Conservation (phyloP, 2,329 filamentous ascomycete genomes). For the Ambrosiella xylebori region DNA sequence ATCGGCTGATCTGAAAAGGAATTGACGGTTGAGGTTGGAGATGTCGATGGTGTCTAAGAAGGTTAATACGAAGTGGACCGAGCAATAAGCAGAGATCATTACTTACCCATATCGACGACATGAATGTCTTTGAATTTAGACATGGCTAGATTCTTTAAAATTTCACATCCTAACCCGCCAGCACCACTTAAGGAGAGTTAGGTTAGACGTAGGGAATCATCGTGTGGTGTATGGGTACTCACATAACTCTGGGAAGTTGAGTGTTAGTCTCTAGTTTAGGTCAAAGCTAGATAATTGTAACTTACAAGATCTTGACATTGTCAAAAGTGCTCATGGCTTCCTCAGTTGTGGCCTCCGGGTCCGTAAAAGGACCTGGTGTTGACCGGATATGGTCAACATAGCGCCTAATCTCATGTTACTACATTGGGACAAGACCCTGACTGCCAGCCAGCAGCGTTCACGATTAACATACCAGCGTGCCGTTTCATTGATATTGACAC, state of each 20-base stretch:
- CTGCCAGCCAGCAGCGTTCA: not conserved
- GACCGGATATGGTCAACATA: conserved; percentile 69
- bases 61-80: conserved; percentile 5
- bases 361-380: conserved; percentile 64
- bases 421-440: not conserved
- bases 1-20: conserved; percentile 80
- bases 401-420: conserved; percentile 36
- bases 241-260: conserved; percentile 31
- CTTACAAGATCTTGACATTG: conserved; percentile 59
- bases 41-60: conserved; percentile 83
- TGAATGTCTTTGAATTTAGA: conserved; percentile 95
- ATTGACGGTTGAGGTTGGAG: conserved; percentile 93
- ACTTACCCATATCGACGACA: conserved; percentile 90
- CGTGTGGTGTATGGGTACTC: conserved; percentile 17
- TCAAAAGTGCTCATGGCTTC: conserved; percentile 42
- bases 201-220: conserved; percentile 11
- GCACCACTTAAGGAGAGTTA: conserved; percentile 48
- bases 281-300: not conserved
- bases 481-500: not conserved
- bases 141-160: conserved; percentile 86
- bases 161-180: conserved; percentile 87
- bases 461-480: conserved; percentile 12
- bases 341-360: conserved; percentile 37
- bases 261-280: not conserved
- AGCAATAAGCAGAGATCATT: not conserved